Evolutionary conservation across 208 protist species (phyloP), one percentile per base, ranked within the genome.

Genomic region (Leishmania lainsoni): DNA sequence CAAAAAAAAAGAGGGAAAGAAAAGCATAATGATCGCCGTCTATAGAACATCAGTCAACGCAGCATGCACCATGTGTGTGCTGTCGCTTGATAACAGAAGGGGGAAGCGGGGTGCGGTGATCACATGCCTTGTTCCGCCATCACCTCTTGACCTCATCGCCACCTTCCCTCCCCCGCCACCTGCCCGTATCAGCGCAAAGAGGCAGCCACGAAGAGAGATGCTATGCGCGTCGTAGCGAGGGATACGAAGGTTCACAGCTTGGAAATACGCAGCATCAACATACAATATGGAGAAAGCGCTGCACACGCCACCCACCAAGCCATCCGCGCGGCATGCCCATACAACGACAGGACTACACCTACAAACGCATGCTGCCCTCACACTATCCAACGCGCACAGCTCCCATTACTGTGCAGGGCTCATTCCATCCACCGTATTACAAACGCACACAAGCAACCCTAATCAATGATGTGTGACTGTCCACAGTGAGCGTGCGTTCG

Each of bases 11-110:
- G 39, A 3, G 2, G 45, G 22, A 45, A 29, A n/a, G 29, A 56
- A 54, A 26, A 74, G 26, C 22, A 35, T 45, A 74, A 16, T 59
- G 26, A 35, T 45, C 72, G 26, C 29, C 29, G 3, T 76, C 80
- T 83, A 83, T 83, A 79, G 52, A 80, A 83, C 80, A 76, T 76
- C 72, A 10, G 65, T 45, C 65, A 70, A 70, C 35, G 16, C 32
- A 26, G n/a, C n/a, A 59, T 49, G 45, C 35, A n/a, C 45, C 45
- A 58, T 35, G 42, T 59, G n/a, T 59, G 70, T 51, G 20, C 68
- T 2, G 20, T 42, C 9, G 29, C 61, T 68, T 35, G 29, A 35
- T 35, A 10, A 35, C 61, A n/a, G 1, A 10, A 45, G 35, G 32
- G 59, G 29, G 20, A 70, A 70, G 65, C 35, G 65, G 35, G 35